Conservation (phyloP, 148 eudicot genomes). For the Nepenthes gracilis region DNA sequence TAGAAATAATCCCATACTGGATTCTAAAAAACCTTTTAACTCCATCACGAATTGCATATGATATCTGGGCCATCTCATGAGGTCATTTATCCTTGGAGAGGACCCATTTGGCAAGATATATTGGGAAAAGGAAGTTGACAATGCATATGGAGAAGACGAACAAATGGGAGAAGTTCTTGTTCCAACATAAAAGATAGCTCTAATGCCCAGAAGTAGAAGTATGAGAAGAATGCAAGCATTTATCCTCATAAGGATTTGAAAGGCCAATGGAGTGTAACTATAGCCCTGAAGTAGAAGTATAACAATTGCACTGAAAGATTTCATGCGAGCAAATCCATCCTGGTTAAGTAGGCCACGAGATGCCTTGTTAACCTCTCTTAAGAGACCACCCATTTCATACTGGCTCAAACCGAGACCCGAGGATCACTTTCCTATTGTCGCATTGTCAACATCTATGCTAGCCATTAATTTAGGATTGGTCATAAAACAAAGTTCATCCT, state of each 20-base stretch:
- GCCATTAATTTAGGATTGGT: too few relatives aligned
- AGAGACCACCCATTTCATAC: too few relatives aligned
- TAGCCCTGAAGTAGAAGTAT: too few relatives aligned
- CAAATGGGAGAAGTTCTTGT: slow-evolving; percentile 80
- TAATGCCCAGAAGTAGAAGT: slow-evolving; percentile 63
- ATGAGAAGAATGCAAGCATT: slow-evolving; percentile 64
- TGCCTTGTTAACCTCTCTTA: too few relatives aligned
- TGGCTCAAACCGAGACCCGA: too few relatives aligned
- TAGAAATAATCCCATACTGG: slow-evolving; percentile 93
- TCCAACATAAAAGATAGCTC: slow-evolving; percentile 76
- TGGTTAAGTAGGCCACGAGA: too few relatives aligned
- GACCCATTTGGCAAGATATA: slow-evolving; percentile 92
- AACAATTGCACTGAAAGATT: too few relatives aligned
- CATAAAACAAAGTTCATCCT: too few relatives aligned
- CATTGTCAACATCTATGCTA: too few relatives aligned
- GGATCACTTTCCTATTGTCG: too few relatives aligned
- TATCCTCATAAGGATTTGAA: slow-evolving; percentile 68
- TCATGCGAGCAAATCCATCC: too few relatives aligned
- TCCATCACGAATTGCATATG: slow-evolving; percentile 99
- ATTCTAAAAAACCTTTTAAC: slow-evolving; percentile 96
- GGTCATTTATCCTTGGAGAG: slow-evolving; percentile 95
- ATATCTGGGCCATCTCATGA: slow-evolving; percentile 89
- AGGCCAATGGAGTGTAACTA: slow-evolving; percentile 15
- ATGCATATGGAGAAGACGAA: slow-evolving; percentile 86
- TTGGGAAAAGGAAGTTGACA: slow-evolving; percentile 61